A percentile compares a stretch with the other conserved stretches of the same genome.
Conservation (phyloP, 768 basidiomycete species). For the Zangia roseola region DNA sequence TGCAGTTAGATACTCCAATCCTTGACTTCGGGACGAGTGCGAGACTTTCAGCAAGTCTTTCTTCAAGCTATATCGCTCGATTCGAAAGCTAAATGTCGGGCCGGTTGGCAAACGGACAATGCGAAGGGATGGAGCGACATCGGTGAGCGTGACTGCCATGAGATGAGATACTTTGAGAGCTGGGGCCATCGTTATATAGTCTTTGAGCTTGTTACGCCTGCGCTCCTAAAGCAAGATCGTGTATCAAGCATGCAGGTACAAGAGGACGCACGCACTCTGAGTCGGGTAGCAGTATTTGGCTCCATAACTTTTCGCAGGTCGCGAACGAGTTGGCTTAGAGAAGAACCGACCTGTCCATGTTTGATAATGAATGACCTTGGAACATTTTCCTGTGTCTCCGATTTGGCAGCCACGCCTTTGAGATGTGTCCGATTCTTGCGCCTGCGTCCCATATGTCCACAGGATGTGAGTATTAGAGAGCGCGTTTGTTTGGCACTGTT, state of each 20-base stretch:
- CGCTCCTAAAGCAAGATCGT: conserved; percentile 64
- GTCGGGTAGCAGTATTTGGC: conserved; percentile 91
- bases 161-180: conserved; percentile 89
- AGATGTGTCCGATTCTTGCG: conserved; percentile 83
- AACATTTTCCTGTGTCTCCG: conserved; percentile 35
- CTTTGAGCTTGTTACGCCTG: conserved; percentile 85
- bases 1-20: conserved; percentile 87
- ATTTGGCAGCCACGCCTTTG: conserved; percentile 49
- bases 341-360: conserved; percentile 89
- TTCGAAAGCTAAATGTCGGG: conserved; percentile 89
- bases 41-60: conserved; percentile 75
- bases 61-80: conserved; percentile 90
- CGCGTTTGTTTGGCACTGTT: conserved; percentile 28
- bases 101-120: conserved; percentile 86
- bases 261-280: conserved; percentile 56
- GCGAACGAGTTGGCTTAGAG: conserved; percentile 83
- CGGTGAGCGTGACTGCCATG: conserved; percentile 86
- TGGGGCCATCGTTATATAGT: conserved; percentile 90
- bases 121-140: conserved; percentile 81
- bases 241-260: conserved; percentile 10
- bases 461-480: no score
- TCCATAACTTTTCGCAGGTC: conserved; percentile 97
- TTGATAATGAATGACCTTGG: conserved; percentile 98
- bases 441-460: conserved; percentile 71
- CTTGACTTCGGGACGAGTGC: conserved; percentile 68